Evolutionary conservation across 495 filamentous ascomycete genomes (phyloP).

Genomic region (Aspergillus avenaceus): DNA sequence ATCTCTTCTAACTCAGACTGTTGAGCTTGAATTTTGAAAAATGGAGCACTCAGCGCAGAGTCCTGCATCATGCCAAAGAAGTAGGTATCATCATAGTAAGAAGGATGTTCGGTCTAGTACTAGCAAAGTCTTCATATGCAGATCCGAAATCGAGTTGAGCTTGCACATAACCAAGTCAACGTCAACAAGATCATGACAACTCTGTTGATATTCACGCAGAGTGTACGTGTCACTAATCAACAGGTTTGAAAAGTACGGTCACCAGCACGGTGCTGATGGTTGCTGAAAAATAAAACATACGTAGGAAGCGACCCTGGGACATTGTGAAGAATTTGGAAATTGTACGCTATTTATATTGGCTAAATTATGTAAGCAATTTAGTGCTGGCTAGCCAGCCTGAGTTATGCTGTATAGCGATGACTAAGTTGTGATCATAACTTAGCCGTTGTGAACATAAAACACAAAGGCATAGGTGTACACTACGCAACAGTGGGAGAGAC

Average conservation of each 20-base stretch:
- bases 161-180: neutral
- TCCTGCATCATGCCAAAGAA: conserved; percentile 24
- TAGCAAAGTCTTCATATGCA: conserved; percentile 2
- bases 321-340: neutral
- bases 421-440: too few relatives aligned
- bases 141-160: neutral
- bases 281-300: too few relatives aligned
- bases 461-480: too few relatives aligned
- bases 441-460: too few relatives aligned
- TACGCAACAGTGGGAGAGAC: too few relatives aligned
- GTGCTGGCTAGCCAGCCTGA: neutral
- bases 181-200: neutral
- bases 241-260: too few relatives aligned
- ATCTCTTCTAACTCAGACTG: conserved; percentile 28
- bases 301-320: too few relatives aligned
- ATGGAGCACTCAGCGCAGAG: conserved; percentile 23
- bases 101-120: neutral
- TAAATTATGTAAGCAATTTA: neutral
- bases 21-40: conserved; percentile 32
- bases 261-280: neutral
- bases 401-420: too few relatives aligned
- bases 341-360: neutral
- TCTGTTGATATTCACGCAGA: too few relatives aligned
- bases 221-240: too few relatives aligned
- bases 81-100: conserved; percentile 27